These are phyloP conservation scores for Colletotrichum horii DNA, from an alignment of 2,329 filamentous ascomycete species.

Conservation along the genomic window DNA sequence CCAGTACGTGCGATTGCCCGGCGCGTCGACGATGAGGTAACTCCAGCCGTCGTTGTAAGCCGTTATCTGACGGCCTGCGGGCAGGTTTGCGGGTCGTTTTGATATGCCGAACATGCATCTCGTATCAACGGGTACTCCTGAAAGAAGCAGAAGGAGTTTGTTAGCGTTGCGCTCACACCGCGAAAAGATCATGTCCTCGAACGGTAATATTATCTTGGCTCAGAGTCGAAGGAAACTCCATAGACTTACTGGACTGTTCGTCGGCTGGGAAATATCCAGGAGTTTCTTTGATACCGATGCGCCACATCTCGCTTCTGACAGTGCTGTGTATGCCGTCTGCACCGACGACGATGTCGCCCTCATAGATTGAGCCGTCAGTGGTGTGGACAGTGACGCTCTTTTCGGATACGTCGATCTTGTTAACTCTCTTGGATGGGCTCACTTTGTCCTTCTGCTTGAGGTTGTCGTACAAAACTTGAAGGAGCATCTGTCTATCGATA, in stretches of 20 bases:
- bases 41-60: constrained; percentile 24
- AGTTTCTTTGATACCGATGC: constrained; percentile 24
- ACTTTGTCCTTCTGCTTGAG: constrained; percentile 31
- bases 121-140: constrained; percentile 7
- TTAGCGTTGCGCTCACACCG: rapidly evolving
- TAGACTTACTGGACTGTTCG: constrained; percentile 21
- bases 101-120: constrained; percentile 43
- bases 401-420: background rate
- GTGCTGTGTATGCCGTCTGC: constrained; percentile 47
- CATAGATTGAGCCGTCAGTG: constrained; percentile 30
- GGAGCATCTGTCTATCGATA: constrained; percentile 38
- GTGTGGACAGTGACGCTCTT: constrained; percentile 32
- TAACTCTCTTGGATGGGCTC: constrained; percentile 16
- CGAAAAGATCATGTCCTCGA: rapidly evolving
- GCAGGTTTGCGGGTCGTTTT: constrained; percentile 9
- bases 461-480: constrained; percentile 38
- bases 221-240: too few relatives aligned
- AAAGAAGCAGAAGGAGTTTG: background rate
- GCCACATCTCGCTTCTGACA: constrained; percentile 35
- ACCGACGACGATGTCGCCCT: constrained; percentile 41
- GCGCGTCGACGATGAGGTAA: constrained; percentile 33
- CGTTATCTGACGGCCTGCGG: background rate
- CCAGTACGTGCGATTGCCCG: constrained; percentile 37
- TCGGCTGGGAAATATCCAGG: constrained; percentile 26
- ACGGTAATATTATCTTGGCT: background rate